Evolutionary conservation across 768 basidiomycete genomes (phyloP), one percentile per base, ranked within the genome.

Genomic region (Boletus insuetus): DNA sequence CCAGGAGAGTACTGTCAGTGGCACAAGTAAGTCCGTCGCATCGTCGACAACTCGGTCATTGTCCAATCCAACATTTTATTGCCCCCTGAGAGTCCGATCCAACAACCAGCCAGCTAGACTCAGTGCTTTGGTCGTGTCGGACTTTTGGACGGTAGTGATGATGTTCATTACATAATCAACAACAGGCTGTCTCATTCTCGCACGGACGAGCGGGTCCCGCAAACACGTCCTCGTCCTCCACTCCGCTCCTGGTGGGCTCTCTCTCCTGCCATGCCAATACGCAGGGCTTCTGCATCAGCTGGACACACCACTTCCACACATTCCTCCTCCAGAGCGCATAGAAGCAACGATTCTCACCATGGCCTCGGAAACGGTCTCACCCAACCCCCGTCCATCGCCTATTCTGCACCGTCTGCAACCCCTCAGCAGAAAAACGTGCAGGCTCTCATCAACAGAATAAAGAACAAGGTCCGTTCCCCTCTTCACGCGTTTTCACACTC

Each of bases 381-480:
- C 6, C 70, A 74, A 24, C 70, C 71, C 16, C 69, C 71, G 8
- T 73, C 71, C 44, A 56, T 72, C 55, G 72, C 72, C 48, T 77
- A 76, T 64, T 70, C 74, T 31, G 62, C 73, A 17, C 63, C 64
- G 31, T 67, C 70, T 14, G 64, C 80, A 9, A 83, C 82, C 2
- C 86, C 87, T 2, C 89, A 94, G 66, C 87, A 91, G 73, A 91
- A 86, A 77, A 83, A 91, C 50, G 85, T 94, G 34, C 82, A 85
- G 59, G 85, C 85, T 9, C 75, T 95, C 58, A 89, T 95, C 35
- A 86, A 83, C 63, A 80, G 92, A 64, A 73, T 95, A 65, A 88
- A 85, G 73, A 82, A 84, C 71, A 94, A 91, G 82, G 93, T 89
- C 50, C 39, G 76, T 66, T 34, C 37, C 48, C 16, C 44, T 41